Evolutionary conservation across 139 green algal species (phyloP).

Genomic region (Tetraselmis chui): DNA sequence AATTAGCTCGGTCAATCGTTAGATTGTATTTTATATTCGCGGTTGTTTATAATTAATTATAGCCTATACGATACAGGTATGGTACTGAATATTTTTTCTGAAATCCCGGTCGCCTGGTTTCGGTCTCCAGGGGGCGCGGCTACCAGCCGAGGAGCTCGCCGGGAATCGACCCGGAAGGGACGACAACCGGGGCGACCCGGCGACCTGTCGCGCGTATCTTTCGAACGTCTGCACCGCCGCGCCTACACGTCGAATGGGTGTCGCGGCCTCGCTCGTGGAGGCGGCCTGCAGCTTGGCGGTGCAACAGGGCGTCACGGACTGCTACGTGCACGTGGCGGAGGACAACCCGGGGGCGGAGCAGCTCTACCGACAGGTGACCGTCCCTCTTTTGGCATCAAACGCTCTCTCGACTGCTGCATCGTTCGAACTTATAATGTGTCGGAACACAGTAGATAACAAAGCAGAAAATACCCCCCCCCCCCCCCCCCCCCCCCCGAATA

Average conservation of each 20-base stretch:
- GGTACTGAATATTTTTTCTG: no score
- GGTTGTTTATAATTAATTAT: no score
- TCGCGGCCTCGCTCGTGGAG: not conserved
- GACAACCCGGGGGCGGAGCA: not conserved
- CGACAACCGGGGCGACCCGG: not conserved
- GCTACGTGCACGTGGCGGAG: not conserved
- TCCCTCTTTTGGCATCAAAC: no score
- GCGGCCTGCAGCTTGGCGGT: not conserved
- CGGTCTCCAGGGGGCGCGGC: not conserved
- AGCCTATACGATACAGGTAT: no score
- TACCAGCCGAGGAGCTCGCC: slow-evolving; percentile 4
- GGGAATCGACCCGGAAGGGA: not conserved
- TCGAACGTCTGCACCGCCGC: slow-evolving; percentile 6
- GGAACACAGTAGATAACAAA: no score
- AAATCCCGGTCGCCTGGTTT: no score
- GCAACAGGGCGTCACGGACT: not conserved
- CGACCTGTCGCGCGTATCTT: not conserved
- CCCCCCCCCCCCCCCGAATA: no score
- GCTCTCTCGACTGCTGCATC: no score
- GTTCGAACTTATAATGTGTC: no score
- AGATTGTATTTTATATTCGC: no score
- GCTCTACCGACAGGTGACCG: not conserved
- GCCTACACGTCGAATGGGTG: not conserved
- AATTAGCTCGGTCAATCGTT: no score
- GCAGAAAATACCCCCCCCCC: no score